Conservation (phyloP, 257 asterid genomes). For the Nicotiana tomentosiformis region DNA sequence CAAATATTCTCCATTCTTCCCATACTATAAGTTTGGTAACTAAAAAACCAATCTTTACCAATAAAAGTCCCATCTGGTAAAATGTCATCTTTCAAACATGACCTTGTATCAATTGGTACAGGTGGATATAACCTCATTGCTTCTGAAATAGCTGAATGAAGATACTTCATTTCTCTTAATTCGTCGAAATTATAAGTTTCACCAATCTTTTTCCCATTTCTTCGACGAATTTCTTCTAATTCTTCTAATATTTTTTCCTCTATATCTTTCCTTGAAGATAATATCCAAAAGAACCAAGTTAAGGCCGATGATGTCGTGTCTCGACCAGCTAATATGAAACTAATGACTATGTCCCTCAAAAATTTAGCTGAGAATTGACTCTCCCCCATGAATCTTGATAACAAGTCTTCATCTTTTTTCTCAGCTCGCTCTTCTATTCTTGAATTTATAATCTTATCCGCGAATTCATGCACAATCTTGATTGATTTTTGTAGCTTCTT, state of each 20-base stretch:
- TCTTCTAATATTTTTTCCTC: constrained; percentile 50
- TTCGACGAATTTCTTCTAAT: constrained; percentile 22
- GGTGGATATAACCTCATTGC: constrained; percentile 89
- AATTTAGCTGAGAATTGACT: constrained; percentile 42
- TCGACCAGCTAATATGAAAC: constrained; percentile 85
- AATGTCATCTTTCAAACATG: constrained; percentile 45
- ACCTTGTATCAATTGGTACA: constrained; percentile 62
- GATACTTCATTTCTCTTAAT: constrained; percentile 78
- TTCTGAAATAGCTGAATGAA: constrained; percentile 78
- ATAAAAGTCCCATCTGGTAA: constrained; percentile 82
- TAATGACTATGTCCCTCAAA: constrained; percentile 72
- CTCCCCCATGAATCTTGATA: constrained; percentile 60
- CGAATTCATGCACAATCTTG: constrained; percentile 53
- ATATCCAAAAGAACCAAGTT: constrained; percentile 80
- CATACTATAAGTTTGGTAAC: constrained; percentile 66
- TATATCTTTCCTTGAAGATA: constrained; percentile 44
- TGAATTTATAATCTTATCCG: constrained; percentile 50
- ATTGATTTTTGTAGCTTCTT: constrained; percentile 43
- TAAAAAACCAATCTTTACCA: constrained; percentile 55
- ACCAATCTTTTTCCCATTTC: constrained; percentile 24
- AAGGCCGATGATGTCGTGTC: constrained; percentile 90
- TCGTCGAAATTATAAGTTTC: constrained; percentile 50
- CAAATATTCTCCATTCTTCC: constrained; percentile 81
- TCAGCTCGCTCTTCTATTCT: constrained; percentile 42
- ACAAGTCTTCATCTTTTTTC: constrained; percentile 52